Evolutionary conservation across 2,329 filamentous ascomycete genomes (phyloP), one percentile per base, ranked within the genome.

Genomic region (Fusarium haematococcum): DNA sequence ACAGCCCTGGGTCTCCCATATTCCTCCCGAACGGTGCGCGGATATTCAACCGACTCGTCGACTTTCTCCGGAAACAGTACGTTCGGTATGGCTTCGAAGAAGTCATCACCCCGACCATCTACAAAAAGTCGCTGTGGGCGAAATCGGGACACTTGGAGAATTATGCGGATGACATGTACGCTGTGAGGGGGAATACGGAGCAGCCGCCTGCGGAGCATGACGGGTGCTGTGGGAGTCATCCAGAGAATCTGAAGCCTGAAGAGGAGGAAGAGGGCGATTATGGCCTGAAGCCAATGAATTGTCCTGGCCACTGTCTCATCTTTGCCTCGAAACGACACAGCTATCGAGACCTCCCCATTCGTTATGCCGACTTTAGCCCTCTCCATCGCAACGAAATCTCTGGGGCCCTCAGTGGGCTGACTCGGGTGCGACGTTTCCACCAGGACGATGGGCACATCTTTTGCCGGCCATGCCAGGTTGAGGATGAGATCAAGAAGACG

Each of bases 361-460:
- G 95, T 77, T 95, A 94, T 82, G 94, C 95, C 65, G 95, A 97
- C 82, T 97, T 97, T 79, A 94, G 94, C 78, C 91, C 94, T 2
- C 86, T 97, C n/a, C 94, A 97, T 81, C 89, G 95, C 56, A 97
- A 97, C 80, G 95, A 97, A 82, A 88, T 94, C 8, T 95, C 94
- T 0, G 95, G 95, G 1, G 91, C 95, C 0, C 84, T 97, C 59
- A 94, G 91, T 58, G 95, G 95, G 16, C 85, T 97, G 68, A 97
- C 95, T 4, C 91, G 95, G 68, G 94, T 97, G 59, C 90, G 95
- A 37, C 90, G 95, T 23, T 97, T 97, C 82, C 94, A 97, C 82
- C 95, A 97, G 80, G 95, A 97, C 80, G 95, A 97, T 80, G 94
- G 93, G 7, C 95, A 97, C 82, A 97, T 97, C 71, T 97, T 97